Evolutionary conservation across 306 rosid genomes (phyloP), one percentile per base, ranked within the genome.

Genomic region (Neltuma alba): DNA sequence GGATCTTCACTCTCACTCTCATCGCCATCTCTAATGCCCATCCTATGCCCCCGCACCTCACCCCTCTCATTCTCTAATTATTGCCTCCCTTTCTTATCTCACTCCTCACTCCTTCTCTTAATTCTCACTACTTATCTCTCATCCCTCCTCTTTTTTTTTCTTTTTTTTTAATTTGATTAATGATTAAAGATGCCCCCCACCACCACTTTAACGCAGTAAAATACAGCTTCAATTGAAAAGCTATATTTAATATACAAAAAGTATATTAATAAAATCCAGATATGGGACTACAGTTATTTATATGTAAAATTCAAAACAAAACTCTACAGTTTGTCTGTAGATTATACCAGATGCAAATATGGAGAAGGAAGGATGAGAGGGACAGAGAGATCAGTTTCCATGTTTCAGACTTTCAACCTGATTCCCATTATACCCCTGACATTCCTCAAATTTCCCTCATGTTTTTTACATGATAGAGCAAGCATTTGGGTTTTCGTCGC

Each of bases 401-500:
- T 0, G 1, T 25, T 11, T 25, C 64, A 10, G 34, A 57, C 1
- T 37, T 37, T 37, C 9, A 3, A 34, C 4, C 62, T 55, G 12
- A 55, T n/a, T 55, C 14, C 62, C 3, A 58, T 25, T 9, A 10
- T 10, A 25, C 64, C 64, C 64, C 34, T 23, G 16, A 10, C 60
- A 21, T 21, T 40, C 7, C 21, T 20, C 14, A 15, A 25, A 33
- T 61, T 58, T 58, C 31, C 9, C 20, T 58, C 28, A 2, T 70
- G 76, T 75, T 75, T 2, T 64, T 76, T 76, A 89, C 93, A 89
- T 84, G 66, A 89, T 41, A 3, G 76, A 61, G 48, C 98, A 94
- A 0, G 97, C 96, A 75, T 94, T 92, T 11, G 98, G 98, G 71
- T 92, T 88, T 80, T 89, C 97, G 52, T 93, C 98, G 30, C 95